Evolutionary conservation across 805 yeast genomes (phyloP).

Genomic region (Nakazawaea laoshanensis): DNA sequence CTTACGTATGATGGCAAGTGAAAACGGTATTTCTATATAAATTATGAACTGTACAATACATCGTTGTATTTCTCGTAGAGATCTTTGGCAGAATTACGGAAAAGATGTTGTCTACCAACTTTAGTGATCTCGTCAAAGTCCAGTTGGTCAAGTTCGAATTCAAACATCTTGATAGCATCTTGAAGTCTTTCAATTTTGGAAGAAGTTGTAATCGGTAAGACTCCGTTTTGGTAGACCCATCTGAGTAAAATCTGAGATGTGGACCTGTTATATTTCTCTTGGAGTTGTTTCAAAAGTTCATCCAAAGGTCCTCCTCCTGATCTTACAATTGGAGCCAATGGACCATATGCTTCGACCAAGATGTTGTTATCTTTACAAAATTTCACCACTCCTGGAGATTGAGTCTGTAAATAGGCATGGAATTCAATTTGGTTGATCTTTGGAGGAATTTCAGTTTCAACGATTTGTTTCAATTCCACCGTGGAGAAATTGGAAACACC

Average conservation of each 20-base stretch:
- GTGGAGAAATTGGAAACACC: conserved; percentile 58
- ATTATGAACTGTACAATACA: not conserved
- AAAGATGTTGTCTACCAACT: conserved; percentile 27
- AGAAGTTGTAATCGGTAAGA: conserved; percentile 71
- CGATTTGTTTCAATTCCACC: conserved; percentile 32
- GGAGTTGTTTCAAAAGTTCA: conserved; percentile 28
- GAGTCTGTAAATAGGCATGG: conserved; percentile 58
- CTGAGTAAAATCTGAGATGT: conserved; percentile 58
- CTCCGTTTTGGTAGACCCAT: conserved; percentile 60
- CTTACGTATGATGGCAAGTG: not conserved
- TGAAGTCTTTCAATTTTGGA: conserved; percentile 46
- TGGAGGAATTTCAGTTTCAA: conserved; percentile 39
- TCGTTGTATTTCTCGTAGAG: conserved; percentile 14
- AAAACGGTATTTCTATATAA: conserved; percentile 1
- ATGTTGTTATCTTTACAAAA: conserved; percentile 43
- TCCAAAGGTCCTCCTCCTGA: conserved; percentile 34
- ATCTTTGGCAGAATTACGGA: conserved; percentile 16
- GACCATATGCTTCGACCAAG: conserved; percentile 55
- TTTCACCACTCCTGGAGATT: conserved; percentile 45
- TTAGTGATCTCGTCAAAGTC: conserved; percentile 38
- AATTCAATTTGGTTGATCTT: conserved; percentile 64
- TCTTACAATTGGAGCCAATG: conserved; percentile 57
- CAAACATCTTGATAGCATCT: conserved; percentile 47
- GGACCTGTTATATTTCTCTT: conserved; percentile 50
- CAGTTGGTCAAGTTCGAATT: conserved; percentile 40